A percentile compares a stretch with the other conserved stretches of the same genome.
Conservation (phyloP, 1,284 basidiomycete genomes). For the Rhizoctonia solani region DNA sequence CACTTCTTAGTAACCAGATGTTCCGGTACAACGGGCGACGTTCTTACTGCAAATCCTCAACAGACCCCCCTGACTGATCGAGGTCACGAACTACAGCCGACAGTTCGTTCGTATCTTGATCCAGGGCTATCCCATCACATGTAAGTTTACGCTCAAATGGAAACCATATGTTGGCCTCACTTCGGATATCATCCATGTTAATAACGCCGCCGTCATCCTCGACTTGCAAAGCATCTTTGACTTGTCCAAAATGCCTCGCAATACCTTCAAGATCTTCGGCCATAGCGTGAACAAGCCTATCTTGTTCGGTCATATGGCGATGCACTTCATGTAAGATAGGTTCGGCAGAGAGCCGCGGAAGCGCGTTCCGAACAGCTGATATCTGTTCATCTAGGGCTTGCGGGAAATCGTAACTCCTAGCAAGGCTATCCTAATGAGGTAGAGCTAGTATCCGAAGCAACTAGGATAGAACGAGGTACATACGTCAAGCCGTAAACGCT, state of each 20-base stretch:
- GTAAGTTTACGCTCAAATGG: background rate
- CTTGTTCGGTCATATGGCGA: slow-evolving; percentile 58
- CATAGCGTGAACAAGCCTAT: slow-evolving; percentile 62
- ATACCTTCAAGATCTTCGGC: slow-evolving; percentile 71
- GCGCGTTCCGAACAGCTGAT: slow-evolving; percentile 53
- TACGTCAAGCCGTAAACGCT: slow-evolving; percentile 65
- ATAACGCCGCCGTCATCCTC: slow-evolving; percentile 51
- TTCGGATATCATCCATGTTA: slow-evolving; percentile 70
- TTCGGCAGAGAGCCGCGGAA: slow-evolving; percentile 47
- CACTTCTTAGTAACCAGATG: background rate
- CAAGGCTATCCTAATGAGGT: slow-evolving; percentile 4
- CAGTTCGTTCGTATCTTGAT: slow-evolving; percentile 73
- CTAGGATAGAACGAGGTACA: background rate
- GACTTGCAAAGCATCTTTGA: slow-evolving; percentile 65
- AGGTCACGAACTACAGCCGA: slow-evolving; percentile 71
- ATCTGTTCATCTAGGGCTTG: slow-evolving; percentile 63
- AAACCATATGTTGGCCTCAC: slow-evolving; percentile 46
- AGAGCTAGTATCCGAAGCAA: background rate
- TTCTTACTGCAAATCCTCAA: slow-evolving; percentile 62
- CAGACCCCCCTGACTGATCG: slow-evolving; percentile 57
- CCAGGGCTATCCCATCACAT: slow-evolving; percentile 59
- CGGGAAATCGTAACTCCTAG: slow-evolving; percentile 56
- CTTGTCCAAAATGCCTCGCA: slow-evolving; percentile 71
- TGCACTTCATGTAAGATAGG: slow-evolving; percentile 48
- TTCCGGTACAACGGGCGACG: background rate